Evolutionary conservation across 1,139 yeast species (phyloP).

Genomic region (Yamadazyma taylorii): DNA sequence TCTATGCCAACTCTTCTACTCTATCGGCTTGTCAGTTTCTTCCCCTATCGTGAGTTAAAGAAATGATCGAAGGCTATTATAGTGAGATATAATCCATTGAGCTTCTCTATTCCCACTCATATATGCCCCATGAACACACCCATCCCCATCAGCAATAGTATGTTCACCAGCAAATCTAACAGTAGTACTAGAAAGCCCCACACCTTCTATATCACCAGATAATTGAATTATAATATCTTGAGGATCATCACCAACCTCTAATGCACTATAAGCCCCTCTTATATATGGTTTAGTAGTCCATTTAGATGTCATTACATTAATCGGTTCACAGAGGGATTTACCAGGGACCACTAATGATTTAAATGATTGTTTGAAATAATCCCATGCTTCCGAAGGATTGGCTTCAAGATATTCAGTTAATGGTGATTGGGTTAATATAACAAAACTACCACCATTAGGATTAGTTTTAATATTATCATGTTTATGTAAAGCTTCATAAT

Average conservation of each 20-base stretch:
- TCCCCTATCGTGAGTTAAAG: conserved; percentile 1
- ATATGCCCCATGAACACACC: conserved; percentile 84
- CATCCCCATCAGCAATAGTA: conserved; percentile 72
- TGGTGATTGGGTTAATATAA: conserved; percentile 68
- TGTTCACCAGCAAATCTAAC: conserved; percentile 88
- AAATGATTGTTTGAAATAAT: conserved; percentile 38
- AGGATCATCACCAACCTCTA: conserved; percentile 68
- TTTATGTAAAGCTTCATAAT: conserved; percentile 27
- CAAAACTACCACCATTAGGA: conserved; percentile 36
- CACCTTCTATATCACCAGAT: conserved; percentile 49
- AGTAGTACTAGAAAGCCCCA: conserved; percentile 39
- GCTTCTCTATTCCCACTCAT: conserved; percentile 74
- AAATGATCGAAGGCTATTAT: conserved; percentile 1
- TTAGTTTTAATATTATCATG: conserved; percentile 4
- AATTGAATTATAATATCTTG: conserved; percentile 55
- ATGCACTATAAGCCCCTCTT: conserved; percentile 74
- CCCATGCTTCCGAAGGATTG: conserved; percentile 41
- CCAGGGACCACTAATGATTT: conserved; percentile 20
- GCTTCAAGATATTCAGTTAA: conserved; percentile 53
- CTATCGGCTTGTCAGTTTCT: too few relatives aligned
- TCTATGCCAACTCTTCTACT: too few relatives aligned
- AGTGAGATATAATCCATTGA: conserved; percentile 33
- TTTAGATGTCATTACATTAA: conserved; percentile 51
- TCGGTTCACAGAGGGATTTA: conserved; percentile 42
- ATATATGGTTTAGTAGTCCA: conserved; percentile 76